Conservation (phyloP, 805 yeast genomes). For the Cyberlindnera sargentensis region DNA sequence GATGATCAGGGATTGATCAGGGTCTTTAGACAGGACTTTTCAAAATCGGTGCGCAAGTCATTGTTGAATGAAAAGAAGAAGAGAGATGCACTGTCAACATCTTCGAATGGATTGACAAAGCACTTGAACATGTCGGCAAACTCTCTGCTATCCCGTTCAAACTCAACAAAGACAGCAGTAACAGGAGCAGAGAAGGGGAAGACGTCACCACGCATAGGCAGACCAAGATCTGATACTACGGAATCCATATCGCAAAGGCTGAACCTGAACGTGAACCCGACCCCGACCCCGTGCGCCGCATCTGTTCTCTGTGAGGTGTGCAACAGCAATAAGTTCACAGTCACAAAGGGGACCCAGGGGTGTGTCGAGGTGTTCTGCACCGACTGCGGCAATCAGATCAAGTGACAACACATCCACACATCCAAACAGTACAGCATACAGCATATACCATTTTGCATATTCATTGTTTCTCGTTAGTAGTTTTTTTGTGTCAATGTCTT, state of each 20-base stretch:
- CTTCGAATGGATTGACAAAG: conserved; percentile 1
- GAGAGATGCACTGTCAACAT: neutral
- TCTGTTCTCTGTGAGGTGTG: conserved; percentile 11
- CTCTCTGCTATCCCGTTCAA: conserved; percentile 14
- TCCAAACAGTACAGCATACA: no score
- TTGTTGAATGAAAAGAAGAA: conserved; percentile 21
- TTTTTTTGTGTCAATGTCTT: no score
- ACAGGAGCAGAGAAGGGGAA: neutral
- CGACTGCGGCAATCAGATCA: conserved; percentile 24
- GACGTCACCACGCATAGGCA: conserved; percentile 4
- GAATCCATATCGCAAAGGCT: conserved; percentile 10
- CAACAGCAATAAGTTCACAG: conserved; percentile 21
- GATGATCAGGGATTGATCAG: conserved; percentile 69
- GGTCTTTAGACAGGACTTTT: conserved; percentile 75
- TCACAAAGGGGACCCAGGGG: conserved; percentile 6
- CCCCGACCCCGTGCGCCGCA: neutral
- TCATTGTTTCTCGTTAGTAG: no score
- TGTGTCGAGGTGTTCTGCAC: conserved; percentile 17
- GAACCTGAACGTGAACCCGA: neutral
- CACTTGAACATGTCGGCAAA: conserved; percentile 11
- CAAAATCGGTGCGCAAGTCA: conserved; percentile 37
- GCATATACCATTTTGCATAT: no score
- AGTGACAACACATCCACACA: neutral
- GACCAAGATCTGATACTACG: conserved; percentile 15
- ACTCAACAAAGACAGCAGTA: conserved; percentile 1